Base-by-base conservation (phyloP, 2,329 filamentous ascomycete genomes). In the Phoma sp. region DNA sequence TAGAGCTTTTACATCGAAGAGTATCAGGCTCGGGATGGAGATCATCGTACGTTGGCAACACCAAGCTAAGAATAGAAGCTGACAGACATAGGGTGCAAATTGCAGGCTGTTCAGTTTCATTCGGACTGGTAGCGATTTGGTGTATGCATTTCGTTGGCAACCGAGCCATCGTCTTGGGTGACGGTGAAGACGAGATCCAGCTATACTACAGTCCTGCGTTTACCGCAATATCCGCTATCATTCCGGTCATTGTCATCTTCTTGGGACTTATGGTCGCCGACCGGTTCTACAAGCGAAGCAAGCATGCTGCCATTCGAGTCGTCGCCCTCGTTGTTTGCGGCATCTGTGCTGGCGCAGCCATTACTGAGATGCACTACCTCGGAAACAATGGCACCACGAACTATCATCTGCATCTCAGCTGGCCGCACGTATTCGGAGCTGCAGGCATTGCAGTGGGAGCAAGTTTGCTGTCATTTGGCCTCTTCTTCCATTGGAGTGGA, bases 311-410 rank as follows among this genome's bases (percentile, higher is more conserved):
- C 52, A 61, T 54, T 67, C 68, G 69, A 7, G 62, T 65, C 54
- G 53, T 63, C 5, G 66, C 75, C 3, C 68, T 80, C 5, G 68
- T 81, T 7, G 67, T 84, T 5, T 88, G 89, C 7, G 91, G 91
- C 6, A 68, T 85, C 1, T 80, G 93, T 36, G 88, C 89, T 1
- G 92, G 92, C 12, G 80, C 86, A 5, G 87, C 90, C 18, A 87
- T 95, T 42, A 91, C 89, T 55, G 89, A 88, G 26, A 95, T 96
- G 91, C 90, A 96, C 72, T 96, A 95, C 66, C 79, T 93, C 15
- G 91, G 91, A n/a, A 92, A 96, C 69, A 84, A 89, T 26, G 91
- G 91, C 28, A 92, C 93, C 57, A 81, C 82, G 23, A 93, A 96
- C 71, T 96, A 95, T 68, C 75, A 71, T 4, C 87, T 90, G 63